phyloP scores from a whole-genome alignment of 495 filamentous ascomycete species.

The Aspergillus sclerotiicarbonarius region DNA sequence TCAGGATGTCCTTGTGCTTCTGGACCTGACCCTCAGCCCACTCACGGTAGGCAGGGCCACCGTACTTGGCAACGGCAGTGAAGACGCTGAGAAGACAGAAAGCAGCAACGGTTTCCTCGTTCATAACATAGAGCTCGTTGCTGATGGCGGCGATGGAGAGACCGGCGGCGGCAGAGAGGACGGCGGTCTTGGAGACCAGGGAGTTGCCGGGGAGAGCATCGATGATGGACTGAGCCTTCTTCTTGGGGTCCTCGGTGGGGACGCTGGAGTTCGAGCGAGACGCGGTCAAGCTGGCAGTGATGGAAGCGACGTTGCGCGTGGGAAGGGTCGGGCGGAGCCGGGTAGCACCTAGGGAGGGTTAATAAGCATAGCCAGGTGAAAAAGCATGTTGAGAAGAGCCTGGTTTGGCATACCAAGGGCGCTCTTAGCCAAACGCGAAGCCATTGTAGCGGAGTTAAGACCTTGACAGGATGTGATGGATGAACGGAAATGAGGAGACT shows the following conservation, averaged over 20 bases:
- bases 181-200: conserved; percentile 90
- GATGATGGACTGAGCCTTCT: conserved; percentile 92
- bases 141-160: conserved; percentile 90
- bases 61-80: conserved; percentile 84
- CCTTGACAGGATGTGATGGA: conserved; percentile 38
- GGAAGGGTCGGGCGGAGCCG: conserved; percentile 75
- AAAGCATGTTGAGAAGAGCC: conserved; percentile 1
- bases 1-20: conserved; percentile 90
- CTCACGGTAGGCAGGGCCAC: conserved; percentile 83
- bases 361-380: conserved; percentile 21
- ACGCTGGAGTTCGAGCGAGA: conserved; percentile 72
- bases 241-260: conserved; percentile 79
- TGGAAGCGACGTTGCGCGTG: conserved; percentile 68
- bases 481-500: conserved; percentile 48
- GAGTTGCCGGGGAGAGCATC: conserved; percentile 82
- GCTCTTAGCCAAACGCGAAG: conserved; percentile 89
- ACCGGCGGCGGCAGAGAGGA: conserved; percentile 89
- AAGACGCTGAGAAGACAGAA: conserved; percentile 88
- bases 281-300: conserved; percentile 62
- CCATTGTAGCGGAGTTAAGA: conserved; percentile 67
- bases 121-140: conserved; percentile 99
- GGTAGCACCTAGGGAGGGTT: conserved; percentile 68
- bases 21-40: conserved; percentile 85
- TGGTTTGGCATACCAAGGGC: conserved; percentile 70
- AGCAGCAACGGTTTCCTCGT: conserved; percentile 93